Base-by-base conservation (phyloP, 225 moss, liverwort and hornwort genomes). In the Pseudoscleropodium purum region DNA sequence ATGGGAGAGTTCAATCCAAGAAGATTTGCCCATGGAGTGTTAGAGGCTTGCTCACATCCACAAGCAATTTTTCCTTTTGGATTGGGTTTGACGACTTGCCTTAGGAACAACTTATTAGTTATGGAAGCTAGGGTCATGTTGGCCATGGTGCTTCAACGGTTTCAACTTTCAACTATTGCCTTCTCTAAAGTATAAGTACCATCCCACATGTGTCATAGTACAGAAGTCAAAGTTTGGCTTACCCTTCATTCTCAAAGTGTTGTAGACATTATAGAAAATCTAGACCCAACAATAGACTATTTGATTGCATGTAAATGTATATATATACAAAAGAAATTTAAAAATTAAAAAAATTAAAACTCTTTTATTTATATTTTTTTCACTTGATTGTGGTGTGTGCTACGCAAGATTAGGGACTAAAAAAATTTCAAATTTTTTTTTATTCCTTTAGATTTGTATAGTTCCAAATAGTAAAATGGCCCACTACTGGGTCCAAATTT, bases 161-260 rank as follows among this genome's bases (percentile, higher is more conserved):
- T 77, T 9, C 77, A 77, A 36, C 3, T 77, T 77, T 9, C 77
- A 77, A 36, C 3, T 77, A 0, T 0, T 52, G 14, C 77, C 76
- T 76, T 76, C 76, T 31, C 31, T 11, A 1, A 4, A 75, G 0
- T 75, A 75, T 31, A 75, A 47, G 4, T 30, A 63, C 29, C 77
- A 77, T 52, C 77, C 77, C 1, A 47, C 47, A 0, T 3, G 0
- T 7, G 2, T 29, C 39, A 7, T 80, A 5, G 0, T 39, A 5
- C 80, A 39, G 1, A 2, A 0, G 29, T 29, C 80, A 3, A 80
- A 80, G 19, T 80, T 80, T 1, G 80, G 80, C 29, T 3, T 60
- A 39, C 80, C 60, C 18, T 60, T 80, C 41, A 80, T 80, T 59
- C 1, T 80, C 5, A 80, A 80, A 80, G 41, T 60, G 2, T 80